Evolutionary conservation across 805 yeast genomes (phyloP), one percentile per base, ranked within the genome.

Genomic region (Jamesozyma spencerorum): DNA sequence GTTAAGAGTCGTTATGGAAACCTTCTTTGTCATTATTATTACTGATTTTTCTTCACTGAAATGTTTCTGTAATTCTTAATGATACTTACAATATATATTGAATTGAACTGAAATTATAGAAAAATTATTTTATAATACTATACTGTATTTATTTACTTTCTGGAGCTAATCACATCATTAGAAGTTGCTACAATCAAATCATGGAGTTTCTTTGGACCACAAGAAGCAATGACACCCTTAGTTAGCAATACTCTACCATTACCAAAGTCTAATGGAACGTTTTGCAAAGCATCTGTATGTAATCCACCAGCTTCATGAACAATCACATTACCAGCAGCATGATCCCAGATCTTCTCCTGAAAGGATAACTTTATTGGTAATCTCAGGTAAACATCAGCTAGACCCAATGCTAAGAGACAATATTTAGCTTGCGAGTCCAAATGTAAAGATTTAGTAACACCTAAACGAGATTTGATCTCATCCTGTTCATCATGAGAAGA

Each of bases 261-360:
- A 6, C 95, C 87, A 53, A 92, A 92, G 55, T 90, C 79, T 42
- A 92, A 71, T 18, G 71, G 69, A 11, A 68, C 68, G 15, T 96
- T 95, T 41, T 73, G 62, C 62, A 90, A 76, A 1, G 64, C 43
- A 57, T 92, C 98, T 13, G 90, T 77, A 11, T 92, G 97, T 37
- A 68, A 60, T 5, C 98, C 98, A 33, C 97, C 97, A 51, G 94
- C 83, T 62, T 94, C 98, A 28, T 74, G 70, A 35, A 94, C 79
- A 45, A 92, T 71, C 12, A 90, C 70, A 54, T 83, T 81, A 3
- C 98, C 99, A 2, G 97, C 94, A 15, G 97, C 97, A 60, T 92
- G 99, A 63, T 92, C 99, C 97, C 98, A 92, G 45, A 92, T 87
- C 63, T 92, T 92, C 60, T 92, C 99, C 52, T 85, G 74, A 60